Conservation (phyloP, 208 protist species). For the Phytomonas sp. region DNA sequence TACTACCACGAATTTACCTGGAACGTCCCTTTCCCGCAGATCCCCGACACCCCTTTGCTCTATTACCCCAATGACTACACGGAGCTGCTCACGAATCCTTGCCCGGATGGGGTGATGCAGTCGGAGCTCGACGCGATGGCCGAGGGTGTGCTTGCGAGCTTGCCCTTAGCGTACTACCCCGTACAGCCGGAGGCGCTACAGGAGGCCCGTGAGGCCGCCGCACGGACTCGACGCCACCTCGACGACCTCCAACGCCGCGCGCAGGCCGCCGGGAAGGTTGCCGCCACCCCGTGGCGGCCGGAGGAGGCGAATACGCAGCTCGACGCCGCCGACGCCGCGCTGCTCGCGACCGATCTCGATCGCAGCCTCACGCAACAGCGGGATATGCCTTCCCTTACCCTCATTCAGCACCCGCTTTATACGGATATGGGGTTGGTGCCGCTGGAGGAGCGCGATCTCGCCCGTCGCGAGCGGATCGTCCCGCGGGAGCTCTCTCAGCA, state of each 20-base stretch:
- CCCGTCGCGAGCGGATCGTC: slow-evolving; percentile 51
- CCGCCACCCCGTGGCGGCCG: slow-evolving; percentile 20
- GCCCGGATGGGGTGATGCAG: slow-evolving; percentile 58
- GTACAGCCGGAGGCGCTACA: slow-evolving; percentile 32
- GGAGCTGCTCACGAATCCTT: slow-evolving; percentile 27
- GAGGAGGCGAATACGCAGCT: slow-evolving; percentile 27
- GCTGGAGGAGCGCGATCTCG: slow-evolving; percentile 65
- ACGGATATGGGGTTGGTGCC: slow-evolving; percentile 74
- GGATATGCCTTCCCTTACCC: slow-evolving; percentile 60
- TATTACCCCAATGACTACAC: slow-evolving; percentile 51
- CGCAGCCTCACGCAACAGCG: slow-evolving; percentile 36
- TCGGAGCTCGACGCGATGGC: slow-evolving; percentile 76
- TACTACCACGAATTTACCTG: slow-evolving; percentile 68
- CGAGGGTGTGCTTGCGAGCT: slow-evolving; percentile 46
- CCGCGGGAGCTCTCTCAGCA: slow-evolving; percentile 23
- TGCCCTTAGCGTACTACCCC: slow-evolving; percentile 63
- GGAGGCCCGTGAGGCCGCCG: slow-evolving; percentile 19
- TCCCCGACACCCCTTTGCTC: slow-evolving; percentile 44
- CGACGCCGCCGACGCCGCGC: slow-evolving; percentile 39
- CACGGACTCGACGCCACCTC: slow-evolving; percentile 18
- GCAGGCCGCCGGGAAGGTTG: slow-evolving; percentile 19
- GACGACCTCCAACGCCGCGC: slow-evolving; percentile 22
- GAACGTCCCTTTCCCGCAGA: slow-evolving; percentile 45
- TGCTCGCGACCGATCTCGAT: slow-evolving; percentile 69
- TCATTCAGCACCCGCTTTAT: slow-evolving; percentile 75